Conservation (phyloP, 1,284 basidiomycete genomes). For the Sporisorium reilianum region DNA sequence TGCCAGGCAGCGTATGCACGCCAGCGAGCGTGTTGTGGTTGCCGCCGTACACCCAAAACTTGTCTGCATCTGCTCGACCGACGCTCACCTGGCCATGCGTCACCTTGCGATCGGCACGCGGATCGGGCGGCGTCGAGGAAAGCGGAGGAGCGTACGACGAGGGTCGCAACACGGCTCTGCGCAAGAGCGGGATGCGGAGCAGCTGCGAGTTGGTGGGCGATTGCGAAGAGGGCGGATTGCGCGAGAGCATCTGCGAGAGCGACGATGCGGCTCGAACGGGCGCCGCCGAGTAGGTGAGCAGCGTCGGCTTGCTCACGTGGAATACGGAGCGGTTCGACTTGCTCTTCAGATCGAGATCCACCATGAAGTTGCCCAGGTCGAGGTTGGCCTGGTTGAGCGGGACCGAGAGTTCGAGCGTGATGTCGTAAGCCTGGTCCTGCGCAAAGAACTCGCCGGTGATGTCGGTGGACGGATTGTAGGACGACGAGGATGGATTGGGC, state of each 20-base stretch:
- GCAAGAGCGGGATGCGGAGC: constrained; percentile 55
- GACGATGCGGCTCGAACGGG: constrained; percentile 41
- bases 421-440: constrained; percentile 65
- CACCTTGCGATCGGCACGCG: constrained; percentile 39
- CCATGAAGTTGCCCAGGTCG: constrained; percentile 67
- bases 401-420: constrained; percentile 63
- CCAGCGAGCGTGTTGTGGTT: constrained; percentile 39
- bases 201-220: constrained; percentile 48
- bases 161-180: constrained; percentile 49
- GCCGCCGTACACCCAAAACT: constrained; percentile 59
- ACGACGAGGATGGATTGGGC: constrained; percentile 33
- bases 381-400: constrained; percentile 62
- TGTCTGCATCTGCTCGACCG: constrained; percentile 55
- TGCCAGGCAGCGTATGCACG: constrained; percentile 24
- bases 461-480: constrained; percentile 26
- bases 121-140: constrained; percentile 21
- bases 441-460: constrained; percentile 50
- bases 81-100: constrained; percentile 49
- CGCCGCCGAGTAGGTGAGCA: constrained; percentile 42
- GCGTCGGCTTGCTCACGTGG: constrained; percentile 48
- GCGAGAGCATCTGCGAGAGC: constrained; percentile 47
- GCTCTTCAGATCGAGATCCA: constrained; percentile 53
- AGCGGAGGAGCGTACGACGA: constrained; percentile 36
- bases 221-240: constrained; percentile 30
- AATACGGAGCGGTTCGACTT: constrained; percentile 31